Conservation (phyloP, 805 yeast genomes). For the Metschnikowia lunata region DNA sequence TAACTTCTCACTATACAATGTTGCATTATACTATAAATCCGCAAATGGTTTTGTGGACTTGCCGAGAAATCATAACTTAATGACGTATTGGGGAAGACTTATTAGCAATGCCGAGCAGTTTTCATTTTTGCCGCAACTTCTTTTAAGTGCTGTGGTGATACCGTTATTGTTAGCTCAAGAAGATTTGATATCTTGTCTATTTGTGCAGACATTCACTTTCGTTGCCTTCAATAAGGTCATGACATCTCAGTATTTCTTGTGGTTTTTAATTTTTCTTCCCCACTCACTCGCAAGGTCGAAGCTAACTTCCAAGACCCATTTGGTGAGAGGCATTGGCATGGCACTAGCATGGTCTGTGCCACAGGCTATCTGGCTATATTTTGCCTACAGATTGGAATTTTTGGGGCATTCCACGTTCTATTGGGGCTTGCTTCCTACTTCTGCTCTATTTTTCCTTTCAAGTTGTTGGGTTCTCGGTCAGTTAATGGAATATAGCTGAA, state of each 20-base stretch:
- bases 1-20: constrained; percentile 85
- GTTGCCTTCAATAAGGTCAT: constrained; percentile 53
- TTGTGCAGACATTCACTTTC: constrained; percentile 42
- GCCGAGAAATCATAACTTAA: neutral
- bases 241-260: constrained; percentile 93
- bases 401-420: constrained; percentile 63
- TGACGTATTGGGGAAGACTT: neutral
- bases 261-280: constrained; percentile 88
- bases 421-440: constrained; percentile 52
- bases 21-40: constrained; percentile 63
- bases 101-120: constrained; percentile 40
- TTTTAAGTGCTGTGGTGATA: constrained; percentile 52
- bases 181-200: constrained; percentile 32
- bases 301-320: constrained; percentile 15
- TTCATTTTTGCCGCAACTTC: constrained; percentile 83
- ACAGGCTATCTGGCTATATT: constrained; percentile 74
- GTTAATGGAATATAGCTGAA: constrained; percentile 36
- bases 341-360: constrained; percentile 59
- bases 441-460: constrained; percentile 54
- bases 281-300: constrained; percentile 52
- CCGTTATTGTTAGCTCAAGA: constrained; percentile 44
- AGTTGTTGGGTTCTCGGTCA: constrained; percentile 59
- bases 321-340: constrained; percentile 36
- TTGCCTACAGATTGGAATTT: constrained; percentile 79
- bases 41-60: constrained; percentile 13